phyloP scores from a whole-genome alignment of 768 basidiomycete species.

The Lentinula sp. region DNA sequence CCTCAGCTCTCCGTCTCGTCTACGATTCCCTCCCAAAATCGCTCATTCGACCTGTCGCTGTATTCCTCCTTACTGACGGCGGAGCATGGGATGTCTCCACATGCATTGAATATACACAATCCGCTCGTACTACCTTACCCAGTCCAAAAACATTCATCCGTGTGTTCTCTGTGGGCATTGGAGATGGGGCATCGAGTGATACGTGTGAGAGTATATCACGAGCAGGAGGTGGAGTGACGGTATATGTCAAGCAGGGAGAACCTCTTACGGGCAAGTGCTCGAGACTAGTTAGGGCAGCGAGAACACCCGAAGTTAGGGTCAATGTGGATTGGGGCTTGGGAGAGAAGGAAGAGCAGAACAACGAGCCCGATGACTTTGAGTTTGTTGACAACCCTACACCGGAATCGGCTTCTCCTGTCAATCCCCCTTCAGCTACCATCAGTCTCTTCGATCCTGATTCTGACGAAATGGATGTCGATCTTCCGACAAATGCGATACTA shows the following conservation, averaged over 20 bases:
- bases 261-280: conserved; percentile 43
- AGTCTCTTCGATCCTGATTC: conserved; percentile 10
- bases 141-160: conserved; percentile 31
- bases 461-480: not conserved
- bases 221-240: conserved; percentile 42
- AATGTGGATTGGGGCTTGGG: conserved; percentile 40
- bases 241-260: conserved; percentile 40
- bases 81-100: conserved; percentile 22
- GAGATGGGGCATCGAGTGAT: conserved; percentile 38
- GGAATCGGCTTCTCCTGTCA: not conserved
- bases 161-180: conserved; percentile 50
- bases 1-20: conserved; percentile 32
- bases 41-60: conserved; percentile 30
- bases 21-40: conserved; percentile 24
- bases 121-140: conserved; percentile 11
- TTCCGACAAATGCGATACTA: too few relatives aligned
- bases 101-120: not conserved
- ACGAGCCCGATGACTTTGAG: not conserved
- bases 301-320: conserved; percentile 37
- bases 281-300: conserved; percentile 43
- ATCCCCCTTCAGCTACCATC: conserved; percentile 1
- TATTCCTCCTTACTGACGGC: conserved; percentile 62
- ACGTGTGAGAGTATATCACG: conserved; percentile 48
- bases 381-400: conserved; percentile 18
- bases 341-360: not conserved